These are phyloP conservation scores for Alternaria burnsii DNA, from an alignment of 2,329 filamentous ascomycete genomes.

Conservation along the genomic window DNA sequence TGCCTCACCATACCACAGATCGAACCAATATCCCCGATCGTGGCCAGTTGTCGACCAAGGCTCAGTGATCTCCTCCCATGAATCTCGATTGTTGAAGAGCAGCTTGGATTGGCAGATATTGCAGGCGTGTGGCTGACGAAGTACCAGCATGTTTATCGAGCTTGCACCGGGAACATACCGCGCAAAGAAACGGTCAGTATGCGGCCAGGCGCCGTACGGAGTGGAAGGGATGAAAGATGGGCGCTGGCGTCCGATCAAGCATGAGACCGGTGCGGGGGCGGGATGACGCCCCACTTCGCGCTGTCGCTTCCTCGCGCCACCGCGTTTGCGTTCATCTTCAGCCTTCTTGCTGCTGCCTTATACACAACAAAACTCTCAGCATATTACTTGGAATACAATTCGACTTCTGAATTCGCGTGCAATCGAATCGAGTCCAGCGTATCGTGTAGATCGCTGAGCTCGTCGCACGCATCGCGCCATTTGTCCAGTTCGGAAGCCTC, in stretches of 20 bases:
- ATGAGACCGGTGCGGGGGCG: not conserved
- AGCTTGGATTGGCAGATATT: not conserved
- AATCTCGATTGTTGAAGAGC: not conserved
- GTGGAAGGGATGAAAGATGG: not conserved
- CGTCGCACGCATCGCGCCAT: not conserved
- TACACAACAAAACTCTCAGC: not conserved
- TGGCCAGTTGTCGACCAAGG: not conserved
- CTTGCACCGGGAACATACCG: not conserved
- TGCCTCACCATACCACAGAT: not conserved
- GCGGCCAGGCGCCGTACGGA: not conserved
- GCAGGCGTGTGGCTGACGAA: not conserved
- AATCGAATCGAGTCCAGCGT: not conserved
- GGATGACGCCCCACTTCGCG: slow-evolving; percentile 11
- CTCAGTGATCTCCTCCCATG: not conserved
- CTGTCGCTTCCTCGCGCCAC: not conserved
- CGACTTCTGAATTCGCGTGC: not conserved
- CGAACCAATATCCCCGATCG: not conserved
- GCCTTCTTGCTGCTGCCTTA: not conserved
- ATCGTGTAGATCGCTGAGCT: not conserved
- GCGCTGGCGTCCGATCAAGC: not conserved
- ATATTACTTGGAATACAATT: not conserved
- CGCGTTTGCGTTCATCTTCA: slow-evolving; percentile 2
- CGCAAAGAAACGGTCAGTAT: not conserved
- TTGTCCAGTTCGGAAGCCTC: slow-evolving; percentile 10
- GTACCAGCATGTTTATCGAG: not conserved